Base-by-base conservation (phyloP, 768 basidiomycete species). In the Lactifluus piperatus region DNA sequence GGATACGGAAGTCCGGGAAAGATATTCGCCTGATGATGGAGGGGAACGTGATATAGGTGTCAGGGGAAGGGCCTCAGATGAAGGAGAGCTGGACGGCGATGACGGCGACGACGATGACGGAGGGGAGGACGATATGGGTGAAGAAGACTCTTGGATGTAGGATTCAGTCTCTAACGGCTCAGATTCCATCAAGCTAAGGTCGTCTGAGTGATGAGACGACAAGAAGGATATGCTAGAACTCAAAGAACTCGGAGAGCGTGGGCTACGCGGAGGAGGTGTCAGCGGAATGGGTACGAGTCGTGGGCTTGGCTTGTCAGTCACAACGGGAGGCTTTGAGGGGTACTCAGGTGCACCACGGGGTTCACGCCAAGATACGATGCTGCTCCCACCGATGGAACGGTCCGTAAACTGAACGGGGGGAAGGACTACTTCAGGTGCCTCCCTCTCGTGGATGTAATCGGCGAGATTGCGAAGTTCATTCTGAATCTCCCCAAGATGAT, bases 181-280 rank as follows among this genome's bases (percentile, higher is more conserved):
- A n/a, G 66, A 66, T 58, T 68, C 75, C 74, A 78, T 67, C 69
- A 76, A 60, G 73, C 73, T 71, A 36, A 75, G 72, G 63, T 88
- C 88, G 56, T 92, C 89, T 0, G 90, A 91, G 62, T 91, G 85
- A 61, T 87, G 85, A 18, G 80, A 81, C 4, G 79, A 79, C 50
- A 82, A 63, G 66, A 76, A 82, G 0, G 80, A 81, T 56, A 67
- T 62, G 6, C 62, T 65, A 11, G 73, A 74, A 16, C 59, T 67
- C 43, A 69, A 49, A 5, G 76, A 75, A 36, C 70, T 72, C 4
- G 75, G 72, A 3, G 81, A 77, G 4, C 73, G 69, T 13, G 75
- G 69, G 16, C 75, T 70, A 13, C 62, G 37, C 16, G 76, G 73
- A 3, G 81, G 81, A 3, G 80, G 79, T 2, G 79, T 69, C 43